Percentiles rank a stretch among this genome's conserved stretches.
phyloP scores from a whole-genome alignment of 2,329 filamentous ascomycete species.

The Ophiosphaerella herpotricha region DNA sequence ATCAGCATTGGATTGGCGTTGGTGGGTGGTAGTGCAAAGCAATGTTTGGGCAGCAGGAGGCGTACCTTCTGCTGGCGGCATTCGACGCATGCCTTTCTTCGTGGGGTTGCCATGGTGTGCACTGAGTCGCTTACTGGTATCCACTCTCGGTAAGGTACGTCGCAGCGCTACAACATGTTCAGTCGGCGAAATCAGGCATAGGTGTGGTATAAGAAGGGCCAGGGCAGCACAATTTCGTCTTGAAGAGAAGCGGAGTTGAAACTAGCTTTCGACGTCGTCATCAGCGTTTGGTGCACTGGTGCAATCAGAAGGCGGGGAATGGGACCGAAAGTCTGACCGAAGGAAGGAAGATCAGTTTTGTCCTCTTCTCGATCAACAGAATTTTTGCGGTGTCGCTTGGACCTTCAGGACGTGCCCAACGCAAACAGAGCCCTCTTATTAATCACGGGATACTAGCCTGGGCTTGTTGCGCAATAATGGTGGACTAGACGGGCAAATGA shows the following conservation, averaged over 20 bases:
- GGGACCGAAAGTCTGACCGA: conserved; percentile 34
- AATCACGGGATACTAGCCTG: conserved; percentile 20
- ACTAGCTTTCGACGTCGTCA: conserved; percentile 41
- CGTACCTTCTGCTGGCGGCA: conserved; percentile 46
- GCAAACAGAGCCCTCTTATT: conserved; percentile 22
- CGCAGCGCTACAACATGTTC: conserved; percentile 24
- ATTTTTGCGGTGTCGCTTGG: background rate
- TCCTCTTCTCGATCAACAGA: conserved; percentile 5
- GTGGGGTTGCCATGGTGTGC: conserved; percentile 38
- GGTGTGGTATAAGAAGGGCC: conserved; percentile 18
- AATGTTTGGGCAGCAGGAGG: conserved; percentile 4
- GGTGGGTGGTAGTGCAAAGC: background rate
- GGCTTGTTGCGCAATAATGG: conserved; percentile 10
- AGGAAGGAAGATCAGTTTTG: conserved; percentile 19
- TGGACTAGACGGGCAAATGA: conserved; percentile 19
- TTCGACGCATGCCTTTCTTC: conserved; percentile 45
- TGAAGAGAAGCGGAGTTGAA: conserved; percentile 20
- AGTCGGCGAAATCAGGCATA: conserved; percentile 35
- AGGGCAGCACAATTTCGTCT: conserved; percentile 12
- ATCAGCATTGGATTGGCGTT: conserved; percentile 15
- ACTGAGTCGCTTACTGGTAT: conserved; percentile 23
- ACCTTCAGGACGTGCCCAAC: background rate
- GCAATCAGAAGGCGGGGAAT: conserved; percentile 41
- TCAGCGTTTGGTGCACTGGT: conserved; percentile 30
- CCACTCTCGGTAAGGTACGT: conserved; percentile 24